Evolutionary conservation across 257 asterid genomes (phyloP).

Genomic region (Primulina tabacum): DNA sequence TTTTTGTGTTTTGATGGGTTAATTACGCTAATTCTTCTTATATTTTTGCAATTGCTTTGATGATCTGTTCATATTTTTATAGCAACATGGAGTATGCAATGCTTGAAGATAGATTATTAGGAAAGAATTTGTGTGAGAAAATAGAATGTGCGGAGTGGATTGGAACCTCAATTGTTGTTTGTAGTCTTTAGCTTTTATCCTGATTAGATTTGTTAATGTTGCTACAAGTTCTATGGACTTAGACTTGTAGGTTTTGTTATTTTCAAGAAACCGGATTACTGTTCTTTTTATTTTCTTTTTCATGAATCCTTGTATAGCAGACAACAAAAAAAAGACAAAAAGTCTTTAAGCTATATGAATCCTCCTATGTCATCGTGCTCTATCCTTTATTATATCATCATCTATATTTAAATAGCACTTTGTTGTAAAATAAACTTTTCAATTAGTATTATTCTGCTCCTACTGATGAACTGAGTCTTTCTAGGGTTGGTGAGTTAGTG

Average conservation of each 20-base stretch:
- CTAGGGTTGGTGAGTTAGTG: neutral
- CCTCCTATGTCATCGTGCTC: no score
- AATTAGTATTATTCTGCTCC: neutral
- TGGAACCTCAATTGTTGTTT: no score
- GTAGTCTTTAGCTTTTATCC: neutral
- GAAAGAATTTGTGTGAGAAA: no score
- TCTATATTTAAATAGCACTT: neutral
- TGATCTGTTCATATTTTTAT: neutral
- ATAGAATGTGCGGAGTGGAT: no score
- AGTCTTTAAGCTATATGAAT: no score
- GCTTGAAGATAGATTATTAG: no score
- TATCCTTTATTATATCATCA: no score
- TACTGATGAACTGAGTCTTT: neutral
- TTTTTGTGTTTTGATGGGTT: neutral
- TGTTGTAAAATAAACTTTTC: neutral
- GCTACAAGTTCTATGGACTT: neutral
- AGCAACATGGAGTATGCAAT: no score
- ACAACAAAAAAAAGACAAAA: no score
- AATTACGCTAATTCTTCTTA: neutral
- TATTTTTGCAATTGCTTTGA: neutral
- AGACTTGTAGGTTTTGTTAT: neutral
- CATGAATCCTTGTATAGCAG: no score
- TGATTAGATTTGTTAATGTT: neutral
- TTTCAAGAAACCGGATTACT: no score
- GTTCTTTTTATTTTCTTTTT: no score